phyloP scores from a whole-genome alignment of 805 yeast genomes.

The Huiozyma naganishii region DNA sequence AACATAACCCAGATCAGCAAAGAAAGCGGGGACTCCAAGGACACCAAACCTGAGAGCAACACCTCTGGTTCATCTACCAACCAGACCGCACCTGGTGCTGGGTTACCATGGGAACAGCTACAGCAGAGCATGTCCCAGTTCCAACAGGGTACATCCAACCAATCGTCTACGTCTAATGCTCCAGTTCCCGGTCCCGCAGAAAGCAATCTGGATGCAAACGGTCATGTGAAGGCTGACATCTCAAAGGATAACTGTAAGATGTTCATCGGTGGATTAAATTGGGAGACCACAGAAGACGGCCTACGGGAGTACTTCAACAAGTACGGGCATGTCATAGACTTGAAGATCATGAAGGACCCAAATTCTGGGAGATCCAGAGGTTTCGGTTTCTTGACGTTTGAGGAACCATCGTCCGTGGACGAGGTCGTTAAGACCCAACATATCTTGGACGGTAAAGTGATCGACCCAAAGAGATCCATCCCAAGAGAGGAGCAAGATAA shows the following conservation, averaged over 20 bases:
- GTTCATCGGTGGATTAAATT: constrained; percentile 94
- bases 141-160: constrained; percentile 5
- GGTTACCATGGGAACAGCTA: constrained; percentile 25
- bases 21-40: constrained; percentile 3
- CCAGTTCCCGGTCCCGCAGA: neutral
- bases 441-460: constrained; percentile 86
- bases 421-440: constrained; percentile 81
- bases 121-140: constrained; percentile 28
- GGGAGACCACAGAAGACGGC: constrained; percentile 94
- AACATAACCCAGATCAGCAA: constrained; percentile 21
- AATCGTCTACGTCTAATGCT: neutral
- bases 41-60: constrained; percentile 6
- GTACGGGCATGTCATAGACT: constrained; percentile 80
- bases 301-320: constrained; percentile 72
- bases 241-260: constrained; percentile 76
- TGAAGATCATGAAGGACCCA: constrained; percentile 87
- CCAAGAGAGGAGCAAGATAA: constrained; percentile 96
- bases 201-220: neutral
- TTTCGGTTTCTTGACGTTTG: constrained; percentile 87
- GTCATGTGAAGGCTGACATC: constrained; percentile 37
- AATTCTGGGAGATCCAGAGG: constrained; percentile 87
- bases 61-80: constrained; percentile 4
- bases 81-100: neutral
- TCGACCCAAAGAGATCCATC: constrained; percentile 95
- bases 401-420: constrained; percentile 68